Evolutionary conservation across 148 eudicot species (phyloP), one percentile per base, ranked within the genome.

Genomic region (Vaccinium macrocarpon): DNA sequence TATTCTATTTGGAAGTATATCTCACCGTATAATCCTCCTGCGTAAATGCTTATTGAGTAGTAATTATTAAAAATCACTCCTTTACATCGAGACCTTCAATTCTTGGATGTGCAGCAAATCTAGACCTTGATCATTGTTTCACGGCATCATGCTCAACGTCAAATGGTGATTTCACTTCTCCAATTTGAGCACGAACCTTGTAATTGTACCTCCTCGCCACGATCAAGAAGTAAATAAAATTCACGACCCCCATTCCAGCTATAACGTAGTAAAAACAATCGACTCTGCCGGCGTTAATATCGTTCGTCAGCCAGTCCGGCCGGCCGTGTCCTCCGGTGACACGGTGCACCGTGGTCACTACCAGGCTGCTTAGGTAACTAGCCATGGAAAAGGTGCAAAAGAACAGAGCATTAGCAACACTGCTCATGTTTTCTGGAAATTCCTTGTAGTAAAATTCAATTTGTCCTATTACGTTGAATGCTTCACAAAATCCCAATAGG

Each of bases 171-270:
- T 66, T 66, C 32, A 25, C 71, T 66, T 25, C 71, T 27, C 32
- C 71, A 9, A 23, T 10, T 3, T 9, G 71, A 66, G 32, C 32
- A 66, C 14, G 71, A 66, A 66, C 92, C 80, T 90, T 91, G 83
- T 92, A 94, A 81, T 87, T 91, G 71, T 94, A 94, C 94, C 94
- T 91, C 73, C 84, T 91, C 1, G 97, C 91, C 72, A 89, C 88
- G 18, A 88, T 83, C 48, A 94, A 15, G 76, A 92, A 94, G 50
- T 90, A 90, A 4, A 78, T 49, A 23, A 94, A 79, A 59, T 94
- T 93, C 0, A 89, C 8, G 16, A 90, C 57, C 80, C 86, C 86
- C 61, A 92, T 25, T 48, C 82, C 92, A 32, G 94, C 94, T 81
- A 90, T 38, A 8, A 91, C 35, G 78, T 84, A 91, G 82, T 92